Conservation (phyloP, 305 asterid species). For the Stenogyne calaminthoides region DNA sequence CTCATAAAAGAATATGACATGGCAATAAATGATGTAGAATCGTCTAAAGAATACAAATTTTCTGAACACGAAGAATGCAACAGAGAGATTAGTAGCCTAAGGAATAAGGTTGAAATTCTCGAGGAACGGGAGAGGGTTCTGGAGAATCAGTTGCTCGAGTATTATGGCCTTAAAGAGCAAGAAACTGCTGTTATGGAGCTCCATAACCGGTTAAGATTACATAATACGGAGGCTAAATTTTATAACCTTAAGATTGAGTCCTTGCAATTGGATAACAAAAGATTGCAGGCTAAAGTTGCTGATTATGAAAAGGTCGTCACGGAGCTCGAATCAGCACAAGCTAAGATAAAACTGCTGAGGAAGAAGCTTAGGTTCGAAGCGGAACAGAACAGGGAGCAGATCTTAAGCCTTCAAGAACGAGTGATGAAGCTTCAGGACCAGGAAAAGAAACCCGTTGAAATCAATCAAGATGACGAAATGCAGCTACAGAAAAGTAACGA, state of each 20-base stretch:
- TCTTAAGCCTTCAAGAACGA: slow-evolving; percentile 67
- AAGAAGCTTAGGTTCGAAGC: slow-evolving; percentile 72
- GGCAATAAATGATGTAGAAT: slow-evolving; percentile 31
- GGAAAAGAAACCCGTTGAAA: slow-evolving; percentile 42
- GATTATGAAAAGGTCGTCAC: slow-evolving; percentile 55
- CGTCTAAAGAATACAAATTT: slow-evolving; percentile 25
- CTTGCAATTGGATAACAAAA: slow-evolving; percentile 62
- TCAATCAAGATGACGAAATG: slow-evolving; percentile 36
- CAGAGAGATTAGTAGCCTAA: slow-evolving; percentile 62
- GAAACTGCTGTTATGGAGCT: slow-evolving; percentile 79
- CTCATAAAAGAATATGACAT: slow-evolving; percentile 48
- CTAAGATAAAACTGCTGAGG: slow-evolving; percentile 59
- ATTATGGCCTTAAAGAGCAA: slow-evolving; percentile 88
- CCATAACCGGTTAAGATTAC: slow-evolving; percentile 65
- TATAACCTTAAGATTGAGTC: slow-evolving; percentile 69
- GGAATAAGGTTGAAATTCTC: slow-evolving; percentile 56
- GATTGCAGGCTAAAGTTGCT: slow-evolving; percentile 61
- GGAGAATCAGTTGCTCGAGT: slow-evolving; percentile 78
- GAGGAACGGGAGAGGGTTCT: slow-evolving; percentile 72
- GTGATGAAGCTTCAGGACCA: slow-evolving; percentile 71
- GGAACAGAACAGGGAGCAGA: slow-evolving; percentile 67
- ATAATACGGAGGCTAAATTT: slow-evolving; percentile 71
- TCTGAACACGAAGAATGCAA: slow-evolving; percentile 39
- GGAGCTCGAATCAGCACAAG: slow-evolving; percentile 77
- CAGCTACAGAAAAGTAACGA: slow-evolving; percentile 42